These are phyloP conservation scores for Stereum hirsutum DNA, from an alignment of 1,284 basidiomycete species.

Conservation along the genomic window DNA sequence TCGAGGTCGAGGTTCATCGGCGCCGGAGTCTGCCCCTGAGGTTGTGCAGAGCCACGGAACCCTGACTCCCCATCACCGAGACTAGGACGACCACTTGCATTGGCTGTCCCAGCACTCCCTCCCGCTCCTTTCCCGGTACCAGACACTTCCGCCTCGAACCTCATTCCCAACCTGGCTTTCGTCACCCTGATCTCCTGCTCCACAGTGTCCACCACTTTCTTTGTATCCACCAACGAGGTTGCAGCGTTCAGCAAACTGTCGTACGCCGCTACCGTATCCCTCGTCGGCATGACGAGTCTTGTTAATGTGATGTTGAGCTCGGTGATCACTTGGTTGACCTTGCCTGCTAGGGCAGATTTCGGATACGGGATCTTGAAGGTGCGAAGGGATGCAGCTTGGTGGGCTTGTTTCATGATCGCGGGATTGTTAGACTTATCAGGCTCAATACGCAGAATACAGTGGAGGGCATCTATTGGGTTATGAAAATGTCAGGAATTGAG, in stretches of 20 bases:
- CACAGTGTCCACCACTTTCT: slow-evolving; percentile 78
- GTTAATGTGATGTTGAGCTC: slow-evolving; percentile 71
- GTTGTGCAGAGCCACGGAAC: too few species aligned
- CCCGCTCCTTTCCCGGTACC: slow-evolving; percentile 6
- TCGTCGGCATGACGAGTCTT: slow-evolving; percentile 87
- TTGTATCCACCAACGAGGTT: slow-evolving; percentile 72
- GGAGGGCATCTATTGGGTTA: slow-evolving; percentile 43
- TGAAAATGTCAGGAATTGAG: not conserved
- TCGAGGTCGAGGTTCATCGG: slow-evolving; percentile 24
- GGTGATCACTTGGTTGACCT: slow-evolving; percentile 64
- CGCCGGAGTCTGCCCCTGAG: too few species aligned
- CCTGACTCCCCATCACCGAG: too few species aligned
- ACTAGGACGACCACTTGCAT: too few species aligned
- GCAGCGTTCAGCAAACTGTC: slow-evolving; percentile 70
- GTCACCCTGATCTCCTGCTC: slow-evolving; percentile 76
- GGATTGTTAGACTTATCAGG: slow-evolving; percentile 35
- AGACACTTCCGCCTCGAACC: slow-evolving; percentile 25
- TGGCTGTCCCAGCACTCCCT: slow-evolving; percentile 17
- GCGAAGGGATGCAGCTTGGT: slow-evolving; percentile 72
- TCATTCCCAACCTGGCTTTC: slow-evolving; percentile 56
- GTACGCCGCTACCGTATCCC: slow-evolving; percentile 63
- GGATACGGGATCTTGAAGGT: slow-evolving; percentile 76
- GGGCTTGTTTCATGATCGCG: slow-evolving; percentile 58
- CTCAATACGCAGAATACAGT: slow-evolving; percentile 75
- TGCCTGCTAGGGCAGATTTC: slow-evolving; percentile 63